Percentiles rank a stretch among this genome's conserved stretches.
Evolutionary conservation across 2,329 filamentous ascomycete species (phyloP).

Genomic region (Periconia sp.): DNA sequence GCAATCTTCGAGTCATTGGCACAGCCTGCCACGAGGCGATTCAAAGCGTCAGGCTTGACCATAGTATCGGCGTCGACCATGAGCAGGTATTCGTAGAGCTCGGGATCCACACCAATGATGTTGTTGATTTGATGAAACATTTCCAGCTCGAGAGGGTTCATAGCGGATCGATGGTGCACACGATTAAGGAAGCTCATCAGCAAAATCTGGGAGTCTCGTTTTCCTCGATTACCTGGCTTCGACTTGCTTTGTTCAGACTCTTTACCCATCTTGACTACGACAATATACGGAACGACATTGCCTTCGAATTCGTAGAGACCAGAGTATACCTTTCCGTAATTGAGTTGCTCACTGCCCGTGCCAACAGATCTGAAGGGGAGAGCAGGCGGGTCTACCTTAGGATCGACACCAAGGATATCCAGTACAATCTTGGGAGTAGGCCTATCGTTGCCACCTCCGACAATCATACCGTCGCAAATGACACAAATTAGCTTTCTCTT

Average conservation of each 20-base stretch:
- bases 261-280: constrained; percentile 96
- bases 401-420: constrained; percentile 95
- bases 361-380: constrained; percentile 94
- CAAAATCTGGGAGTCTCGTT: constrained; percentile 95
- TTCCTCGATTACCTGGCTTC: constrained; percentile 96
- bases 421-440: constrained; percentile 97
- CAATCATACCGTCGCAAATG: constrained; percentile 95
- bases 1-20: constrained; percentile 94
- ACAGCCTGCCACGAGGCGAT: constrained; percentile 88
- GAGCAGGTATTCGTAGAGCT: constrained; percentile 93
- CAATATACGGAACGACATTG: constrained; percentile 94
- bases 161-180: constrained; percentile 88
- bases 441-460: constrained; percentile 92
- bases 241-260: constrained; percentile 88
- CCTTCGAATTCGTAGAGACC: constrained; percentile 97
- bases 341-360: constrained; percentile 84
- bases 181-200: constrained; percentile 98
- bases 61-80: constrained; percentile 98
- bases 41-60: constrained; percentile 88
- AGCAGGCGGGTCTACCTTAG: constrained; percentile 92
- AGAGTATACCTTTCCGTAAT: constrained; percentile 98
- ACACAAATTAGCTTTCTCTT: constrained; percentile 96
- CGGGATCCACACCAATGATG: constrained; percentile 95
- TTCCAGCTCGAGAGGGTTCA: constrained; percentile 94
- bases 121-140: constrained; percentile 99